These are phyloP conservation scores for Mortierella sp. DNA, from an alignment of 371 early-diverging fungal species.

Conservation along the genomic window DNA sequence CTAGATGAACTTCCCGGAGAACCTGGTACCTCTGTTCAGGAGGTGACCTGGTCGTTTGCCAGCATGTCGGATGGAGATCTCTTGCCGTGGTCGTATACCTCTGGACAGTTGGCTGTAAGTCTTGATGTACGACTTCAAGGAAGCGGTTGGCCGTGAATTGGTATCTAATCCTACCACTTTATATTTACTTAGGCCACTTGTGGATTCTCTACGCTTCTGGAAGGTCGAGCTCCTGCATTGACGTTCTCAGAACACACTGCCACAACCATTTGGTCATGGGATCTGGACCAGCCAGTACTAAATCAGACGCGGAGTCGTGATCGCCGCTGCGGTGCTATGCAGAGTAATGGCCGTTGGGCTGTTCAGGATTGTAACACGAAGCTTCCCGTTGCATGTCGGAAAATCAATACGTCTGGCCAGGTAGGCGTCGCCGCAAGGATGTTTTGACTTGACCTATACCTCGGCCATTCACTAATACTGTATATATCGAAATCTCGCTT, in stretches of 20 bases:
- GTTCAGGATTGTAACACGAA: conserved; percentile 45
- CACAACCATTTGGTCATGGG: conserved; percentile 52
- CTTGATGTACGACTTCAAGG: too few relatives aligned
- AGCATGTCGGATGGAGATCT: conserved; percentile 39
- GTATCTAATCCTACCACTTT: neutral
- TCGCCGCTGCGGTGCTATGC: conserved; percentile 47
- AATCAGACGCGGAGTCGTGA: conserved; percentile 20
- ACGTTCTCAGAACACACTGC: conserved; percentile 39
- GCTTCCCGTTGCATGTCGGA: conserved; percentile 46
- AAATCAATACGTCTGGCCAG: conserved; percentile 23
- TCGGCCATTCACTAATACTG: too few relatives aligned
- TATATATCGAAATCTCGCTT: too few relatives aligned
- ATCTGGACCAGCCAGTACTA: conserved; percentile 33
- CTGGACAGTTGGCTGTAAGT: conserved; percentile 41
- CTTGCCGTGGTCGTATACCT: conserved; percentile 23
- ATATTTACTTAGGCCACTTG: conserved; percentile 21
- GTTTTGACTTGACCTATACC: too few relatives aligned
- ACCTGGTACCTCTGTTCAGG: neutral
- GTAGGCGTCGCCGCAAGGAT: conserved; percentile 11
- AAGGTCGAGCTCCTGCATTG: conserved; percentile 12
- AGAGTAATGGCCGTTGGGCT: conserved; percentile 44
- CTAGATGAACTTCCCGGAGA: neutral
- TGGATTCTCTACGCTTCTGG: conserved; percentile 25
- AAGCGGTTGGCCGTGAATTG: too few relatives aligned
- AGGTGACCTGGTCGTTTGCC: conserved; percentile 30